Base-by-base conservation (phyloP, 768 basidiomycete species). In the Podaxis rugospora region DNA sequence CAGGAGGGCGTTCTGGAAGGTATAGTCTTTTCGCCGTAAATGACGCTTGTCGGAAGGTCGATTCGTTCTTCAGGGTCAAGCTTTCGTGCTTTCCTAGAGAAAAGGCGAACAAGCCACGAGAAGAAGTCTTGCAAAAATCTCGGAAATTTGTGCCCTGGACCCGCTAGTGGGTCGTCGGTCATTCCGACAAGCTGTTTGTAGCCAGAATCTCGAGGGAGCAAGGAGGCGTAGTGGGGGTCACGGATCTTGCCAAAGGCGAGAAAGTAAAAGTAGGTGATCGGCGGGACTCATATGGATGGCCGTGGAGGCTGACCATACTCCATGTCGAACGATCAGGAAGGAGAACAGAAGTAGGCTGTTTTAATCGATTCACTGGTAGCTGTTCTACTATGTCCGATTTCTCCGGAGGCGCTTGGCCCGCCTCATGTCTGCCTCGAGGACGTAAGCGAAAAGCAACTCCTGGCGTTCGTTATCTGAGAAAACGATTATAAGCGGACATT, bases 341-440 rank as follows among this genome's bases (percentile, higher is more conserved):
- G 32, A 39, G 2, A 39, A 23, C 14, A 14, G 11, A 18, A 14
- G 16, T 47, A 13, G 32, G 10, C 5, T 37, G 37, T 51, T 50
- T 50, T 18, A 10, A 13, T 11, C 7, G 4, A 40, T 42, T 28
- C 32, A 2, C 32, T 9, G 32, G 39, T 59, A 16, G 10, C 18
- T 49, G 28, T 25, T 49, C 11, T 46, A 16, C 10, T 35, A 18
- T 21, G 32, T 35, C 55, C 18, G 27, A 57, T 47, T 32, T 49
- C 42, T 44, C 32, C 4, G 27, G 16, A 16, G 25, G 42, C 18
- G 5, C 42, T 16, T 6, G 16, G 2, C n/a, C 2, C 55, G 27
- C 6, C 55, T 32, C 55, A 47, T 57, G 55, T 35, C 42, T 32
- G 55, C 55, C 55, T 57, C 18, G 46, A 57, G 55, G 55, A n/a